Conservation (phyloP, 257 asterid species). For the Sherardia arvensis region DNA sequence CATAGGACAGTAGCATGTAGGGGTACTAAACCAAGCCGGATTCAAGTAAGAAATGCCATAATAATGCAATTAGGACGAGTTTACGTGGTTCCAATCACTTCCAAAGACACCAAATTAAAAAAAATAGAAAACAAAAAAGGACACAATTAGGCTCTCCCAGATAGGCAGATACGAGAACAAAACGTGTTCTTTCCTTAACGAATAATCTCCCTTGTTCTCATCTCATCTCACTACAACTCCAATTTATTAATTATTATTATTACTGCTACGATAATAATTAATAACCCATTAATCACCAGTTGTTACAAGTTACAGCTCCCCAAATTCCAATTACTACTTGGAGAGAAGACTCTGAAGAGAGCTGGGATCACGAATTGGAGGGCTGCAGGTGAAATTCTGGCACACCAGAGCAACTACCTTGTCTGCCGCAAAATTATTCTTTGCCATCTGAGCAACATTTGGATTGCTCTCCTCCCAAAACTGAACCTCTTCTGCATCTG, state of each 20-base stretch:
- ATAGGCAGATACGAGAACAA: not conserved
- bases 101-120: too few relatives aligned
- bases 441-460: conserved; percentile 66
- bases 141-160: not conserved
- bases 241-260: too few relatives aligned
- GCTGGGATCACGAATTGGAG: conserved; percentile 40
- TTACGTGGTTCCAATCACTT: conserved; percentile 3
- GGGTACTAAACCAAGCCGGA: too few relatives aligned
- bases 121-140: too few relatives aligned
- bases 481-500: conserved; percentile 41
- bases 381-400: conserved; percentile 79
- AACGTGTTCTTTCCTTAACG: conserved; percentile 10
- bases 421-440: conserved; percentile 25
- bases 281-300: not conserved
- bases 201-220: not conserved
- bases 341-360: conserved; percentile 40
- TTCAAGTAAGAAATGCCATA: too few relatives aligned
- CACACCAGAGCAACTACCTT: conserved; percentile 69
- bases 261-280: not conserved
- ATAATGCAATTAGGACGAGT: too few relatives aligned
- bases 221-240: not conserved
- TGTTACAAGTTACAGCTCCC: too few relatives aligned
- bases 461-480: conserved; percentile 65
- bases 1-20: too few relatives aligned
- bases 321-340: conserved; percentile 8